Conservation (phyloP, 495 filamentous ascomycete genomes). For the Penicillium egyptiacum region DNA sequence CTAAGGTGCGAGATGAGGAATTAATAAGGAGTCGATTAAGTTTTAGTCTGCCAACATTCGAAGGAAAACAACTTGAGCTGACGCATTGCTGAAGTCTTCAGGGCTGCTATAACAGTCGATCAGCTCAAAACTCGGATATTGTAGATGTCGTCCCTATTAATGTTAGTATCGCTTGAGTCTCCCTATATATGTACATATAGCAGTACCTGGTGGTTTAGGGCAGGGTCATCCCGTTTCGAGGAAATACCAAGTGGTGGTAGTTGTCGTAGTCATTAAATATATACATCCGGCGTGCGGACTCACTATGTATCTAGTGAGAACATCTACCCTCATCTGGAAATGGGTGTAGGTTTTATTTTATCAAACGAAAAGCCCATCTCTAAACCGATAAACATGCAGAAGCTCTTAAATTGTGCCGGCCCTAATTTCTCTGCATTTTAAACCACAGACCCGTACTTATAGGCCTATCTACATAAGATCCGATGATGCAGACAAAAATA, state of each 20-base stretch:
- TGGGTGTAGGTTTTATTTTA: no score
- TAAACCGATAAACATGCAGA: slow-evolving; percentile 3
- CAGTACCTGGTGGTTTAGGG: neutral
- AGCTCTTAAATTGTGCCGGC: slow-evolving; percentile 12
- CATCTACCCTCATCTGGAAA: neutral
- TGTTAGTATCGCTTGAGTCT: neutral
- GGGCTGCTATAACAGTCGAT: neutral
- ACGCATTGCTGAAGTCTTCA: neutral
- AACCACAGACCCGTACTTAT: slow-evolving; percentile 23
- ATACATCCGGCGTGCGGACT: neutral
- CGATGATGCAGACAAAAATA: slow-evolving; percentile 30
- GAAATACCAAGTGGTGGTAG: neutral
- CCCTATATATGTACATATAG: no score
- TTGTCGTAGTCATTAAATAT: neutral
- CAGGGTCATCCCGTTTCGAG: neutral
- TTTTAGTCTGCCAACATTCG: neutral
- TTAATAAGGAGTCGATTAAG: neutral
- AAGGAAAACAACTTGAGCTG: neutral
- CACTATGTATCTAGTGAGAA: neutral
- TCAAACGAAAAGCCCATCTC: neutral
- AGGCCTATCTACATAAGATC: slow-evolving; percentile 34
- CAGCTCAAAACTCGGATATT: neutral
- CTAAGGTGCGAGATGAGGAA: neutral
- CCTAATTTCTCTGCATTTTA: slow-evolving; percentile 16
- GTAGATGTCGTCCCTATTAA: neutral